Evolutionary conservation across 2,329 filamentous ascomycete genomes (phyloP).

Genomic region (Cordyceps tenuipes): DNA sequence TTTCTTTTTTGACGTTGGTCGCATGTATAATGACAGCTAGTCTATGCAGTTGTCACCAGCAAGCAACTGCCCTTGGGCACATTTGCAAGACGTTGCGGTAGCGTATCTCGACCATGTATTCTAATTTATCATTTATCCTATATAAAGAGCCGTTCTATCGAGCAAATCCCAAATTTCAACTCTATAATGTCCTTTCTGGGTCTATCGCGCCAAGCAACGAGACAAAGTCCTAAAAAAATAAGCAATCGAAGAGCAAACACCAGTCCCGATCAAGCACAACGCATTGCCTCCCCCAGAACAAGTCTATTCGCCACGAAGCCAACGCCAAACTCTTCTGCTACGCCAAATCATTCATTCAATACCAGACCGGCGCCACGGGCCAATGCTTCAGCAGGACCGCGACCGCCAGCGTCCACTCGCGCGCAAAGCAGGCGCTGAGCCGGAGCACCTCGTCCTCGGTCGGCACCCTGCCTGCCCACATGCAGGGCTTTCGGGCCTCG

Average conservation of each 20-base stretch:
- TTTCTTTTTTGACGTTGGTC: neutral
- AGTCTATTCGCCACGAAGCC: neutral
- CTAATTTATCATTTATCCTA: too few species aligned
- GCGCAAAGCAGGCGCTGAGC: conserved; percentile 53
- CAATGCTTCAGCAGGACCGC: conserved; percentile 62
- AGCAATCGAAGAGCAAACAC: neutral
- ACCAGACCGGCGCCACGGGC: conserved; percentile 51
- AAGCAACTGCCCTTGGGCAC: too few species aligned
- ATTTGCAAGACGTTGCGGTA: too few species aligned
- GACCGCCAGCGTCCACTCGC: conserved; percentile 59
- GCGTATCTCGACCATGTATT: too few species aligned
- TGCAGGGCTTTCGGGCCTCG: conserved; percentile 55
- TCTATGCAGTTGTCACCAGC: too few species aligned
- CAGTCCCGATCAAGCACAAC: neutral
- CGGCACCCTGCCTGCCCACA: conserved; percentile 59
- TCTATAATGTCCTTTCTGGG: too few species aligned
- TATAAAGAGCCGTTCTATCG: too few species aligned
- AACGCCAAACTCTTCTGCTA: neutral
- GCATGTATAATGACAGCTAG: neutral
- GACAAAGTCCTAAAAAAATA: neutral
- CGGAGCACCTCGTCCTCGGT: conserved; percentile 46
- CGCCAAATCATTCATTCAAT: conserved; percentile 28
- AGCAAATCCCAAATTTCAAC: too few species aligned
- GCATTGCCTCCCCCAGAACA: neutral
- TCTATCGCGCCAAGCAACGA: neutral